A percentile compares a stretch with the other conserved stretches of the same genome.
Evolutionary conservation across 169 alveolate genomes (phyloP).

Genomic region (Cryptosporidium sp.): DNA sequence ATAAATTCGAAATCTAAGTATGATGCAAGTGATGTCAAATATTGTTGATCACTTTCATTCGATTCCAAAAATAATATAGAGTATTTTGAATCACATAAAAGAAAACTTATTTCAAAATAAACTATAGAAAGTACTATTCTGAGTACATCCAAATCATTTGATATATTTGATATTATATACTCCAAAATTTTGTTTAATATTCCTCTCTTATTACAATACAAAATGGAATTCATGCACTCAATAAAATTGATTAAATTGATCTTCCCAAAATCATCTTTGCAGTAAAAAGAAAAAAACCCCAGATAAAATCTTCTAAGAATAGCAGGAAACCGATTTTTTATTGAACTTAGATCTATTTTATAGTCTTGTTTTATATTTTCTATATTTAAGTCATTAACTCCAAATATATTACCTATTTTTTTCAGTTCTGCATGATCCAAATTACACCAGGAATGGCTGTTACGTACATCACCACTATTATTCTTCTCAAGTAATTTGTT

Average conservation of each 20-base stretch:
- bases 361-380: not conserved
- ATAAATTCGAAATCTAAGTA: conserved; percentile 32
- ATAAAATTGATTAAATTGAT: conserved; percentile 1
- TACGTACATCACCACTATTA: too few species aligned
- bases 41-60: not conserved
- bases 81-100: not conserved
- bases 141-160: conserved; percentile 14
- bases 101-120: conserved; percentile 39
- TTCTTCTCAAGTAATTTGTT: not conserved
- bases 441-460: conserved; percentile 1
- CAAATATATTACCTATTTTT: conserved; percentile 22
- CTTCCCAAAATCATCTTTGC: conserved; percentile 21
- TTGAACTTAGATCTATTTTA: conserved; percentile 5
- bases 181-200: conserved; percentile 1
- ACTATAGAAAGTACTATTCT: conserved; percentile 31
- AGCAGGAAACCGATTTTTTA: not conserved
- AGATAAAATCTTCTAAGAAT: conserved; percentile 30
- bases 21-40: conserved; percentile 1
- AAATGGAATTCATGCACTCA: conserved; percentile 5
- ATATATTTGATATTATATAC: not conserved
- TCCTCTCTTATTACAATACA: conserved; percentile 49
- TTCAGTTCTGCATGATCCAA: conserved; percentile 4
- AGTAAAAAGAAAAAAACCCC: conserved; percentile 13
- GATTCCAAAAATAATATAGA: not conserved
- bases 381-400: not conserved